Percentiles rank a stretch among this genome's conserved stretches.
phyloP scores from a whole-genome alignment of 257 asterid genomes.

The Solanum etuberosum region DNA sequence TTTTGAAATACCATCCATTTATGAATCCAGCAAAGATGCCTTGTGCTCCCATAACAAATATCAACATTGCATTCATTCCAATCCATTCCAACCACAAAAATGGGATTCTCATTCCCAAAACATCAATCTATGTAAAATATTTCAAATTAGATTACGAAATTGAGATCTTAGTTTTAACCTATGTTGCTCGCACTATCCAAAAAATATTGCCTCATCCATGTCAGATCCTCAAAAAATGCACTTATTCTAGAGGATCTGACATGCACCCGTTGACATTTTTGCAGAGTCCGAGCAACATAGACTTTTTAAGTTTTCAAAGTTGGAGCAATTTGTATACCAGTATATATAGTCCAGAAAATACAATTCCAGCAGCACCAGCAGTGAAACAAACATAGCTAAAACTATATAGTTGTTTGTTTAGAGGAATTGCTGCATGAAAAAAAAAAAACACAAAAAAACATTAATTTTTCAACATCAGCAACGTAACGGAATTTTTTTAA shows the following conservation, averaged over 20 bases:
- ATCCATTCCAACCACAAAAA: constrained; percentile 90
- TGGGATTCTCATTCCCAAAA: constrained; percentile 49
- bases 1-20: constrained; percentile 69
- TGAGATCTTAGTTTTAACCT: background rate
- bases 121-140: constrained; percentile 39
- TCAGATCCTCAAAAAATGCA: background rate
- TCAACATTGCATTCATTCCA: constrained; percentile 93
- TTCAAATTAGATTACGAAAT: background rate
- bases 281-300: background rate
- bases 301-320: background rate
- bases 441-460: background rate
- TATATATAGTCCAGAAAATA: constrained; percentile 58
- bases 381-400: constrained; percentile 87
- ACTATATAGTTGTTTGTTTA: constrained; percentile 86
- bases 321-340: constrained; percentile 31
- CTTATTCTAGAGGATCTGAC: background rate
- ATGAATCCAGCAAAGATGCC: constrained; percentile 68
- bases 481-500: background rate
- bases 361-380: constrained; percentile 85
- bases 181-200: background rate
- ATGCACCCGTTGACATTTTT: background rate
- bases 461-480: background rate
- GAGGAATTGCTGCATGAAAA: constrained; percentile 55
- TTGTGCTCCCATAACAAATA: constrained; percentile 84
- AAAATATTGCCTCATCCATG: background rate